Percentiles rank a stretch among this genome's conserved stretches.
Conservation (phyloP, 768 basidiomycete species). For the Pulveroboletus sp. region DNA sequence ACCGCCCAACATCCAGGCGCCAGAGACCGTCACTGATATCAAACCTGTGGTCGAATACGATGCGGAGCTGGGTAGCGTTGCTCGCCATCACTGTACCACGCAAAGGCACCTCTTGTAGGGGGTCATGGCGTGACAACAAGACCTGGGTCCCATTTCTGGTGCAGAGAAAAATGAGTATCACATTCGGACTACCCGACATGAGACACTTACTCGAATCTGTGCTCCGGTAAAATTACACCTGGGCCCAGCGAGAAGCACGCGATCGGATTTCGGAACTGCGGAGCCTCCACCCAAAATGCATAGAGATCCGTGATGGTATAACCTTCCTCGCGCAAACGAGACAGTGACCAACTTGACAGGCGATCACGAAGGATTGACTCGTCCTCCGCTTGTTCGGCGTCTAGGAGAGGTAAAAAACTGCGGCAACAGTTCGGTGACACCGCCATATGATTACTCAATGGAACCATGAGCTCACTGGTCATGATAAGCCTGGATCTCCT, state of each 20-base stretch:
- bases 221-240: constrained; percentile 55
- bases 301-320: constrained; percentile 63
- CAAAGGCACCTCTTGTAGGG: constrained; percentile 48
- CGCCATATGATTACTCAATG: too few species aligned
- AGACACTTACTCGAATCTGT: constrained; percentile 62
- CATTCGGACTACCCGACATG: not conserved
- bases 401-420: constrained; percentile 46
- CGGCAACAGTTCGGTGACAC: not conserved
- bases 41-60: constrained; percentile 53
- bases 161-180: constrained; percentile 1
- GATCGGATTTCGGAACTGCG: constrained; percentile 58
- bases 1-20: constrained; percentile 68
- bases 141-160: constrained; percentile 68
- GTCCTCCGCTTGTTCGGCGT: constrained; percentile 61
- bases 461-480: constrained; percentile 39
- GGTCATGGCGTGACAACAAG: constrained; percentile 58
- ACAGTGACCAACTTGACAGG: constrained; percentile 61
- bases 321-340: constrained; percentile 60
- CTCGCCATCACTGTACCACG: constrained; percentile 52
- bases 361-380: constrained; percentile 57
- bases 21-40: constrained; percentile 45
- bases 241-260: constrained; percentile 64
- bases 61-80: constrained; percentile 47
- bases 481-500: constrained; percentile 50
- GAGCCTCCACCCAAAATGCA: constrained; percentile 66